phyloP scores from a whole-genome alignment of 768 basidiomycete species.

The Tubosaeta sp. region DNA sequence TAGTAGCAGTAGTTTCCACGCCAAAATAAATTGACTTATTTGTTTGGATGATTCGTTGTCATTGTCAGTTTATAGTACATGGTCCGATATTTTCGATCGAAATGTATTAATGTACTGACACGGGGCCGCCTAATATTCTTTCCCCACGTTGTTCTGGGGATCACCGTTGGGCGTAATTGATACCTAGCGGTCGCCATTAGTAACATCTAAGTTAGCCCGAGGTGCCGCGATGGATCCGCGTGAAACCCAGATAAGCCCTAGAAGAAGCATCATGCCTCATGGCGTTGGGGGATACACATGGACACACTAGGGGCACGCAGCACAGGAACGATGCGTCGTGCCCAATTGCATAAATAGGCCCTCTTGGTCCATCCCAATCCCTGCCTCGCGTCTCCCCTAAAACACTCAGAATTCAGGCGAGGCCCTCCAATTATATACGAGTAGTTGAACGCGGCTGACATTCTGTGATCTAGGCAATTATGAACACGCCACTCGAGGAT shows the following conservation, averaged over 20 bases:
- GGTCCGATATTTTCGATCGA: too few relatives aligned
- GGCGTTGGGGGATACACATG: not conserved
- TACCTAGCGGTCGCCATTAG: not conserved
- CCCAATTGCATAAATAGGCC: not conserved
- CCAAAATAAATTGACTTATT: too few relatives aligned
- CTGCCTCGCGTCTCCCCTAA: not conserved
- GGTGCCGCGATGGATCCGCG: not conserved
- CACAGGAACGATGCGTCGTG: too few relatives aligned
- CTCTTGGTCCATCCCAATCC: not conserved
- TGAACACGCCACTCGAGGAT: slow-evolving; percentile 17
- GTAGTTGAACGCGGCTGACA: not conserved
- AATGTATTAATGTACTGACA: too few relatives aligned
- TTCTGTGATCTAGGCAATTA: not conserved
- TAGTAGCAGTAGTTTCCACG: too few relatives aligned
- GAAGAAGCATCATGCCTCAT: too few relatives aligned
- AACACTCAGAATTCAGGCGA: not conserved
- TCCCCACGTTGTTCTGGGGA: too few relatives aligned
- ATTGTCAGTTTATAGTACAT: too few relatives aligned
- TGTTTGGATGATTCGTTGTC: too few relatives aligned
- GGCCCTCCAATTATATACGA: not conserved
- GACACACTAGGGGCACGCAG: not conserved
- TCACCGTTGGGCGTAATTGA: not conserved
- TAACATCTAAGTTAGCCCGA: not conserved
- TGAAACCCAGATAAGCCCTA: not conserved
- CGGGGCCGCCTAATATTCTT: too few relatives aligned